A percentile compares a stretch with the other conserved stretches of the same genome.
Conservation (phyloP, 805 yeast genomes). For the Candida nonsorbophila region DNA sequence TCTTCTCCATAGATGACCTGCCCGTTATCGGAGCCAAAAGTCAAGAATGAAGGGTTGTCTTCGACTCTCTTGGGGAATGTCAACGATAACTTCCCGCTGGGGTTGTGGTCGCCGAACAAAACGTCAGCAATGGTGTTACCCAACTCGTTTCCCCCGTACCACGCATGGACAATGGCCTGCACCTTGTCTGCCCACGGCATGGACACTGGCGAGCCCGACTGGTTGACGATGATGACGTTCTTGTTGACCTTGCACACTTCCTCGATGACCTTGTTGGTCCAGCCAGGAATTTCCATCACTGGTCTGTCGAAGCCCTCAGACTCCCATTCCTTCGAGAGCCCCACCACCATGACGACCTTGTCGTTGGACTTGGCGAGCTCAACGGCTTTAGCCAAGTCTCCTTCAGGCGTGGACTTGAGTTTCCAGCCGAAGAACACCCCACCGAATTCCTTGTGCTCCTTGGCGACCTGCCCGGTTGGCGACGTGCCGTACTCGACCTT, state of each 20-base stretch:
- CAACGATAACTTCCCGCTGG: constrained; percentile 44
- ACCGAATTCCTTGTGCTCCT: constrained; percentile 17
- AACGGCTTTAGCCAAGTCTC: constrained; percentile 20
- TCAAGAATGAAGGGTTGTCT: constrained; percentile 26
- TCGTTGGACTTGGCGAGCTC: constrained; percentile 21
- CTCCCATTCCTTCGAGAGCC: constrained; percentile 27
- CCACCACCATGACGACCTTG: constrained; percentile 23
- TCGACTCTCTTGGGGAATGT: constrained; percentile 16
- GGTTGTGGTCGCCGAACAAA: constrained; percentile 54
- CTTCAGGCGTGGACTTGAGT: constrained; percentile 16
- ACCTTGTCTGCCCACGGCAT: constrained; percentile 22
- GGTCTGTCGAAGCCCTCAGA: constrained; percentile 29
- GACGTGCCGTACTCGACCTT: constrained; percentile 43
- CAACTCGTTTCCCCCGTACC: constrained; percentile 32
- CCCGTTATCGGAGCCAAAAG: constrained; percentile 24
- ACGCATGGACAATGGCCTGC: constrained; percentile 11
- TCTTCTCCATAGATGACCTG: constrained; percentile 51
- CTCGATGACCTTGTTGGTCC: constrained; percentile 18
- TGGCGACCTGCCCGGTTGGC: constrained; percentile 10
- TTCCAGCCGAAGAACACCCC: constrained; percentile 19
- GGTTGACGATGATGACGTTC: constrained; percentile 26
- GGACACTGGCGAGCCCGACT: constrained; percentile 27
- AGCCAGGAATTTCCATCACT: constrained; percentile 24
- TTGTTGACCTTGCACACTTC: constrained; percentile 22
- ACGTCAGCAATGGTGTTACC: constrained; percentile 60